phyloP scores from a whole-genome alignment of 768 basidiomycete species.

The Amanita muscaria region DNA sequence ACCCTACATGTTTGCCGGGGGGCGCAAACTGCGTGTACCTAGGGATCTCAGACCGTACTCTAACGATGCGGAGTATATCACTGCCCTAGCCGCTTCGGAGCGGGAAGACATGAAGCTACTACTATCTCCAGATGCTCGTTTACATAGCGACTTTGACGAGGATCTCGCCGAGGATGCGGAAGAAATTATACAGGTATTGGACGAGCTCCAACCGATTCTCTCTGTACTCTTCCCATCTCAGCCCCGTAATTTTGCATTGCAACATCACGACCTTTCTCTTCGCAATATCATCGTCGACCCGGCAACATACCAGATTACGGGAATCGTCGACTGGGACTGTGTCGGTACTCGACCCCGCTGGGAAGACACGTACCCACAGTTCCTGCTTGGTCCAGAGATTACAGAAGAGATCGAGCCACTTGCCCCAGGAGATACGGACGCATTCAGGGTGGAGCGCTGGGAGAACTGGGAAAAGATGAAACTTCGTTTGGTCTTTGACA shows the following conservation, averaged over 20 bases:
- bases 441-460: conserved; percentile 5
- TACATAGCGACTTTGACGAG: conserved; percentile 6
- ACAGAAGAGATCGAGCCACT: conserved; percentile 5
- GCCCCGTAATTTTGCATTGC: conserved; percentile 5
- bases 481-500: conserved; percentile 8
- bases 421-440: conserved; percentile 4
- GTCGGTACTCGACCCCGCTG: conserved; percentile 12
- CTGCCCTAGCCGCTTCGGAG: conserved; percentile 10
- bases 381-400: conserved; percentile 5
- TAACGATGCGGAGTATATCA: conserved; percentile 10
- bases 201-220: conserved; percentile 5
- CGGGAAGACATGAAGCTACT: conserved; percentile 7
- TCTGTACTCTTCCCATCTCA: conserved; percentile 5
- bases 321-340: conserved; percentile 16
- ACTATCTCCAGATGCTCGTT: conserved; percentile 5
- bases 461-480: conserved; percentile 9
- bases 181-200: conserved; percentile 3
- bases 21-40: conserved; percentile 9
- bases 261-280: conserved; percentile 13
- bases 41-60: conserved; percentile 12
- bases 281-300: conserved; percentile 14
- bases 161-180: conserved; percentile 6
- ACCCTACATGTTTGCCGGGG: conserved; percentile 11
- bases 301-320: conserved; percentile 12
- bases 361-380: conserved; percentile 12